Conservation (phyloP, 352 stramenopile genomes). For the Aphanomyces cochlioides region DNA sequence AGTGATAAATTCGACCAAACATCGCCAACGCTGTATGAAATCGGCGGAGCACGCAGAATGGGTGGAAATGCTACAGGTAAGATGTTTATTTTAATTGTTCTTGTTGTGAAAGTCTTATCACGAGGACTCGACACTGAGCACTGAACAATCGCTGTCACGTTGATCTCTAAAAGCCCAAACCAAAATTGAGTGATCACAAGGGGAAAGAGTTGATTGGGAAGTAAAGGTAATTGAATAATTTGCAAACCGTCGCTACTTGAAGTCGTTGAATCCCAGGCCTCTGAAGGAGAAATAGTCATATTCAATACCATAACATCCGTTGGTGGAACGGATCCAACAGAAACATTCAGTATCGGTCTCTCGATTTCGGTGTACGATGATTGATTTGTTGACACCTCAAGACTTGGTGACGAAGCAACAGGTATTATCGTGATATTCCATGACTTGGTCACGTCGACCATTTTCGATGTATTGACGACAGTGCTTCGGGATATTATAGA, state of each 20-base stretch:
- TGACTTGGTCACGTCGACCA: neutral
- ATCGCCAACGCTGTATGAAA: neutral
- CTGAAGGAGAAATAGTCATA: neutral
- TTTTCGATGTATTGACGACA: neutral
- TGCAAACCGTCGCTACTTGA: too few relatives aligned
- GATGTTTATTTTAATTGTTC: neutral
- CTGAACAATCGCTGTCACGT: conserved; percentile 1
- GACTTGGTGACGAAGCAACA: neutral
- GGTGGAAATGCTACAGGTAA: conserved; percentile 10
- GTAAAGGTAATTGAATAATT: neutral
- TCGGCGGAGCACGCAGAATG: neutral
- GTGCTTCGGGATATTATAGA: neutral
- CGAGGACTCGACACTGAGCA: neutral
- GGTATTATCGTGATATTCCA: conserved; percentile 18
- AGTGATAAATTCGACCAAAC: conserved; percentile 1
- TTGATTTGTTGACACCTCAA: neutral
- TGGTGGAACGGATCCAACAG: neutral
- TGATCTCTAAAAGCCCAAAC: conserved; percentile 14
- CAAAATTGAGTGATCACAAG: neutral
- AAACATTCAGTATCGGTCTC: neutral
- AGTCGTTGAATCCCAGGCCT: neutral
- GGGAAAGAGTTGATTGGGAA: neutral
- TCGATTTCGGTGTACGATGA: neutral
- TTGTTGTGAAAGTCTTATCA: neutral
- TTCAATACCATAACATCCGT: neutral